Conservation (phyloP, 305 asterid genomes). For the Ilex paraguariensis region DNA sequence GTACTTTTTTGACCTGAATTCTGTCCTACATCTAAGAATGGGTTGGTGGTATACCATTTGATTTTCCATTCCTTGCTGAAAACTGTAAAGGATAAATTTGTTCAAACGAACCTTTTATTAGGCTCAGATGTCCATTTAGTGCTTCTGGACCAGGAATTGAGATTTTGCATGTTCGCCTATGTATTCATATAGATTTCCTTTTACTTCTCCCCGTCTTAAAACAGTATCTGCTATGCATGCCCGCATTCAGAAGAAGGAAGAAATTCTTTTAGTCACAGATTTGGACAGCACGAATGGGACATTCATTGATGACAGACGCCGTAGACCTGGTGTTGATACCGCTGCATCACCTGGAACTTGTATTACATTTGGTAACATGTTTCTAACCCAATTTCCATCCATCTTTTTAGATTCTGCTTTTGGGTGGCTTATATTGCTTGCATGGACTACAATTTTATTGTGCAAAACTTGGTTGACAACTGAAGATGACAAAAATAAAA, state of each 20-base stretch:
- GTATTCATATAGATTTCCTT: not conserved
- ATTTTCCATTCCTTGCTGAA: not conserved
- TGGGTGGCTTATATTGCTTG: not conserved
- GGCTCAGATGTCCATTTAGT: too few relatives aligned
- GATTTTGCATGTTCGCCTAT: not conserved
- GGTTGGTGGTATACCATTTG: too few relatives aligned
- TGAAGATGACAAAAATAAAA: too few relatives aligned
- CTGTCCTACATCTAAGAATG: too few relatives aligned
- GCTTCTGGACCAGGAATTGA: too few relatives aligned
- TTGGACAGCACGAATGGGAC: conserved; percentile 92
- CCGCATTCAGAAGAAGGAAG: conserved; percentile 61
- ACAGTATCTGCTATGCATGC: conserved; percentile 79
- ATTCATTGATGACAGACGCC: conserved; percentile 63
- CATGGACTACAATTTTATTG: not conserved
- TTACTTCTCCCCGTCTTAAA: not conserved
- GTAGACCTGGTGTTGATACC: conserved; percentile 58
- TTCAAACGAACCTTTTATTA: not conserved
- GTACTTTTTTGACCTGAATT: too few relatives aligned
- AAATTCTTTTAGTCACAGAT: conserved; percentile 63
- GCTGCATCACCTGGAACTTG: conserved; percentile 68
- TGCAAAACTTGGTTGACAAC: not conserved
- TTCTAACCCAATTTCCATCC: not conserved
- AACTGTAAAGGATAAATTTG: not conserved
- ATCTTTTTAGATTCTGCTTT: not conserved
- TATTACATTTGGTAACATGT: conserved; percentile 57